phyloP scores from a whole-genome alignment of 225 moss, liverwort and hornwort species.

The Physcomitrellopsis africana region DNA sequence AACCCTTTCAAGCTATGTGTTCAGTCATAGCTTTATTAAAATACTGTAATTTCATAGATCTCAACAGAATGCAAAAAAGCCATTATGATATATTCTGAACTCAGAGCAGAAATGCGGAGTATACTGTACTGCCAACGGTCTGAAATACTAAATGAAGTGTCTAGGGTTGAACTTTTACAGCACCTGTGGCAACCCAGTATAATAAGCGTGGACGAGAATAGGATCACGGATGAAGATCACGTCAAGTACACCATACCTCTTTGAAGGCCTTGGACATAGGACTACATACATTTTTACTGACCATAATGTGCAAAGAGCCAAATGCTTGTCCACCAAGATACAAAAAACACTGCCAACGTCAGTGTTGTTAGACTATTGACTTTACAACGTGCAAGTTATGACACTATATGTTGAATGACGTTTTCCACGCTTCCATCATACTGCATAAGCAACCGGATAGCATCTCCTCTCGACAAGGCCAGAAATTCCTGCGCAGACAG shows the following conservation, averaged over 20 bases:
- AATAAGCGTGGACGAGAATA: neutral
- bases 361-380: slow-evolving; percentile 24
- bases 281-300: slow-evolving; percentile 19
- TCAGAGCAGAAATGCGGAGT: neutral
- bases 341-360: slow-evolving; percentile 7
- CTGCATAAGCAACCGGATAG: slow-evolving; percentile 77
- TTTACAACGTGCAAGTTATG: slow-evolving; percentile 15
- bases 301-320: neutral
- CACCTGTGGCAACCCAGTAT: neutral
- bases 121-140: too few species aligned
- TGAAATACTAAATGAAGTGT: too few species aligned
- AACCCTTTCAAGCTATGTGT: too few species aligned
- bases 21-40: neutral
- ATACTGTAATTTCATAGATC: neutral
- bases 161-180: slow-evolving; percentile 9
- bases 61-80: neutral
- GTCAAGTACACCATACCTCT: slow-evolving; percentile 20
- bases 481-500: slow-evolving; percentile 65
- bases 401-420: slow-evolving; percentile 68
- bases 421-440: slow-evolving; percentile 80
- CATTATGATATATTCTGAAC: neutral
- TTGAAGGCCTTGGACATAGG: neutral
- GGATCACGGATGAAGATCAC: slow-evolving; percentile 18
- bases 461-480: slow-evolving; percentile 78
- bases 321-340: slow-evolving; percentile 14